These are phyloP conservation scores for Pelagophyceae sp. DNA, from an alignment of 352 stramenopile species.

Conservation along the genomic window DNA sequence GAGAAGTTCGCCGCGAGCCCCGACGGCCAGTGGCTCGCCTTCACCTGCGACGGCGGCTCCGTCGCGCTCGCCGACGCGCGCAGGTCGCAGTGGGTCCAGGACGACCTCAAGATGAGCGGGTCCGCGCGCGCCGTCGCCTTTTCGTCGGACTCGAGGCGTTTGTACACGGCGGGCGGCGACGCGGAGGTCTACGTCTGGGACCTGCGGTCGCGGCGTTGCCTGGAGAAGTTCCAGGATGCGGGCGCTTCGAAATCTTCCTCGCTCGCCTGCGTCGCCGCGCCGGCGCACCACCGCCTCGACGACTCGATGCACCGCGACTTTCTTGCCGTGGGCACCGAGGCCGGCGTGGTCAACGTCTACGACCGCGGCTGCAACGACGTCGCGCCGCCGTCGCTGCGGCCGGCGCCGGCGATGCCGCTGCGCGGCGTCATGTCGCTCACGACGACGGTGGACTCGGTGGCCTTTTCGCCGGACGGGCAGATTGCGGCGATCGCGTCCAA, in stretches of 20 bases:
- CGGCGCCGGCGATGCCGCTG: constrained; percentile 38
- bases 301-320: constrained; percentile 61
- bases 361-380: constrained; percentile 44
- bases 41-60: constrained; percentile 88
- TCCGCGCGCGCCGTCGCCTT: constrained; percentile 75
- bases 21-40: constrained; percentile 74
- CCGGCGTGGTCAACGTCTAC: constrained; percentile 95
- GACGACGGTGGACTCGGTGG: constrained; percentile 70
- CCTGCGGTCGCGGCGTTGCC: constrained; percentile 63
- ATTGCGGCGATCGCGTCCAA: constrained; percentile 85
- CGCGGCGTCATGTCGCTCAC: constrained; percentile 96
- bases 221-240: constrained; percentile 61
- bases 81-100: constrained; percentile 79
- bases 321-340: constrained; percentile 74
- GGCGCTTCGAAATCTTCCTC: constrained; percentile 47
- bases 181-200: constrained; percentile 79
- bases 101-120: constrained; percentile 91
- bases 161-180: constrained; percentile 57
- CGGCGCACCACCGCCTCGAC: not conserved
- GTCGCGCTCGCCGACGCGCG: constrained; percentile 78
- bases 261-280: constrained; percentile 36
- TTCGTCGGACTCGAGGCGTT: constrained; percentile 44
- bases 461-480: constrained; percentile 54
- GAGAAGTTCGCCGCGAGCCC: constrained; percentile 77
- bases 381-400: not conserved